Evolutionary conservation across 1,284 basidiomycete genomes (phyloP).

Genomic region (Puccinia coronata): DNA sequence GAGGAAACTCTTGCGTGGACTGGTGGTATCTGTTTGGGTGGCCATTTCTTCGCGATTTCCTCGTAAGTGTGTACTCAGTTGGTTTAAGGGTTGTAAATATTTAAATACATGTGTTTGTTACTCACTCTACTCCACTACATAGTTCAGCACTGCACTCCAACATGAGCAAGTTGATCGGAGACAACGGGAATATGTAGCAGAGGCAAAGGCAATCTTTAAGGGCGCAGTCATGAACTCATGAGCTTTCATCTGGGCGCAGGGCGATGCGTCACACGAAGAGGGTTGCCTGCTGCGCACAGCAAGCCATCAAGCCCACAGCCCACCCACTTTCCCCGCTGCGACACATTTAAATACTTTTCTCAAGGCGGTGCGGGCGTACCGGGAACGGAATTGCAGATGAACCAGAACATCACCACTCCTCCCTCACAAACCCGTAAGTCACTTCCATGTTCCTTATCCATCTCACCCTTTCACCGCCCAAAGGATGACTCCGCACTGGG

Average conservation of each 20-base stretch:
- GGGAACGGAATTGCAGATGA: not conserved
- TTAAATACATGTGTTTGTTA: too few species aligned
- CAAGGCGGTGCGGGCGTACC: not conserved
- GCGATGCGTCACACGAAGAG: too few species aligned
- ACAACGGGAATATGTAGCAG: too few species aligned
- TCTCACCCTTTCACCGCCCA: not conserved
- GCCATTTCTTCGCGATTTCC: not conserved
- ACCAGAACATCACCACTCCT: not conserved
- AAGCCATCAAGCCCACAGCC: not conserved
- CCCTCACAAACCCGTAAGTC: too few species aligned
- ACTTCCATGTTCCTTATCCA: not conserved
- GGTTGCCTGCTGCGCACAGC: not conserved
- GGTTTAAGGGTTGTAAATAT: too few species aligned
- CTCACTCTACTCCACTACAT: too few species aligned
- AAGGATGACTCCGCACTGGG: slow-evolving; percentile 37
- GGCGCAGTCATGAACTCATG: too few species aligned
- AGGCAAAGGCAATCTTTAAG: too few species aligned
- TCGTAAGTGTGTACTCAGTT: not conserved
- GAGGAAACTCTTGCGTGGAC: too few species aligned
- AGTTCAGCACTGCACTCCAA: too few species aligned
- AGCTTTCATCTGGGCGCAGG: too few species aligned
- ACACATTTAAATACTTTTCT: not conserved
- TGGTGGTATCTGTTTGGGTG: not conserved
- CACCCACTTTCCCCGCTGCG: not conserved
- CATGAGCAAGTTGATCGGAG: too few species aligned